These are phyloP conservation scores for Fusarium sarcochroum DNA, from an alignment of 2,329 filamentous ascomycete species.

Conservation along the genomic window DNA sequence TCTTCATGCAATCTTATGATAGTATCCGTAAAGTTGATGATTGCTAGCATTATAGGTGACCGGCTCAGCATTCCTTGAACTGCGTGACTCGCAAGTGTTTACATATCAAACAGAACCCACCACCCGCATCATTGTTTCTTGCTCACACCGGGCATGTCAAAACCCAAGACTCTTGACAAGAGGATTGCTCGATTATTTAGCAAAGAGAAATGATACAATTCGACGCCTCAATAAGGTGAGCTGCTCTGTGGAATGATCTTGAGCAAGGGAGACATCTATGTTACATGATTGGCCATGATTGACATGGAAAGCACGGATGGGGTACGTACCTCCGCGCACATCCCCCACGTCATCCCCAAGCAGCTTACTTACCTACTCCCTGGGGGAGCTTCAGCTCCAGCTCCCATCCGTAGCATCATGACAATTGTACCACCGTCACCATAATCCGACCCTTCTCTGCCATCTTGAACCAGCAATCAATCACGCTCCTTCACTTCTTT, in stretches of 20 bases:
- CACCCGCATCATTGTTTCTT: too few relatives aligned
- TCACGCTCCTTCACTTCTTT: background rate
- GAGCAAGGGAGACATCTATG: conserved; percentile 14
- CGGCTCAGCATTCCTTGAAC: too few relatives aligned
- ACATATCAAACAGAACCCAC: too few relatives aligned
- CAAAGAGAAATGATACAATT: background rate
- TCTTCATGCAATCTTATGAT: too few relatives aligned
- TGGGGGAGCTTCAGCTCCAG: background rate
- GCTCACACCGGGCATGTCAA: too few relatives aligned
- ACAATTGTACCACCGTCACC: conserved; percentile 4
- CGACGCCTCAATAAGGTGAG: background rate
- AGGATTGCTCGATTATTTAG: too few relatives aligned
- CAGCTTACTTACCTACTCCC: conserved; percentile 3
- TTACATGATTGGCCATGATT: conserved; percentile 20
- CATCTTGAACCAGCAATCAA: background rate
- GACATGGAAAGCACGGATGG: background rate
- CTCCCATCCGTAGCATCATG: conserved; percentile 9
- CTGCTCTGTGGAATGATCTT: background rate
- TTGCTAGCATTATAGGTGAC: too few relatives aligned
- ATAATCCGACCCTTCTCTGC: background rate
- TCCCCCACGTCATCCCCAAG: conserved; percentile 33
- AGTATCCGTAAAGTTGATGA: too few relatives aligned
- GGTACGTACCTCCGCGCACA: conserved; percentile 23
- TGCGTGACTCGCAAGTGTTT: too few relatives aligned
- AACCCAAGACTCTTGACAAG: too few relatives aligned